These are phyloP conservation scores for Tuber aestivum DNA, from an alignment of 495 filamentous ascomycete species.

Conservation along the genomic window DNA sequence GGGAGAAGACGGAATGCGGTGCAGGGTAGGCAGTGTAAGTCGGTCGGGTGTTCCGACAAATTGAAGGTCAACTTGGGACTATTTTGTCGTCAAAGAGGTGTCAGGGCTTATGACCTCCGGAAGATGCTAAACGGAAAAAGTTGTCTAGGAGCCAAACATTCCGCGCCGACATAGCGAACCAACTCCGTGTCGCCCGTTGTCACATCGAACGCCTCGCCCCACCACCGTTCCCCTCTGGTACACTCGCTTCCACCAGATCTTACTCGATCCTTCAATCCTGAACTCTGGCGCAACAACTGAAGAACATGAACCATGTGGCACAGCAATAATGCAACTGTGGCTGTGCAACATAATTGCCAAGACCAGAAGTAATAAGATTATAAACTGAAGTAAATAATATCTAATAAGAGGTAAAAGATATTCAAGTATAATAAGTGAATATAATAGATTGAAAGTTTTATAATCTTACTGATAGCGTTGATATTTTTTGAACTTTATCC, in stretches of 20 bases:
- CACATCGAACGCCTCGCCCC: background rate
- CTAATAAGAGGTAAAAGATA: no score
- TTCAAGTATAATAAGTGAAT: no score
- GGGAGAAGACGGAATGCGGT: background rate
- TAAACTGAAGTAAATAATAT: no score
- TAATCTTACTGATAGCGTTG: no score
- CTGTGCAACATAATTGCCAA: no score
- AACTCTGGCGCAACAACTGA: no score
- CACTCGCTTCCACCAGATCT: background rate
- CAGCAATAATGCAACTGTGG: no score
- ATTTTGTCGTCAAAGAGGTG: background rate
- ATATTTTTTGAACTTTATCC: no score
- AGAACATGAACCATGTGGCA: no score
- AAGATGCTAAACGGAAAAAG: background rate
- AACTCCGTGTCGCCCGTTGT: background rate
- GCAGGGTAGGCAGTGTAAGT: background rate
- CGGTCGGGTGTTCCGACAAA: background rate
- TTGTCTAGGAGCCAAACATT: background rate
- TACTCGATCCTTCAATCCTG: background rate
- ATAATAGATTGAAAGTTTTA: no score
- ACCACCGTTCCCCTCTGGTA: background rate
- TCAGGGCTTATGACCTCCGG: background rate
- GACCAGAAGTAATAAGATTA: no score
- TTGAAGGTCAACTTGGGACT: background rate
- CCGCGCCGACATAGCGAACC: background rate